phyloP scores from a whole-genome alignment of 768 basidiomycete species.

The Boletus insuetus region DNA sequence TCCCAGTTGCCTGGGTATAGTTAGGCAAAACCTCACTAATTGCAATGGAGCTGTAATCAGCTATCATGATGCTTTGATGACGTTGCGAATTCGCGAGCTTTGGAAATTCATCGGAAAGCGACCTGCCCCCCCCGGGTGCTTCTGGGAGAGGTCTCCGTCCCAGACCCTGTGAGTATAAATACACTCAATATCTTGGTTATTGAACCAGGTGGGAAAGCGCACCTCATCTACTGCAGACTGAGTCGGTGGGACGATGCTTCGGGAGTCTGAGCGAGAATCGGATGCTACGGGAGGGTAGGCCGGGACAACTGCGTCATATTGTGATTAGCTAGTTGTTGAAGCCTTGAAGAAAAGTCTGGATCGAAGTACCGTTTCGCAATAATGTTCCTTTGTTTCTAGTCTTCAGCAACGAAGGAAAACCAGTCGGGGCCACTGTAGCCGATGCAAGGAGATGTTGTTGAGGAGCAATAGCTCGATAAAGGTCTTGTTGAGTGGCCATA shows the following conservation, averaged over 20 bases:
- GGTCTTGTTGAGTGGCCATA: conserved; percentile 9
- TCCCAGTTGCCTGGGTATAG: conserved; percentile 19
- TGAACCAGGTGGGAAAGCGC: neutral
- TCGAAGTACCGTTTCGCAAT: conserved; percentile 2
- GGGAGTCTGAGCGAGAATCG: conserved; percentile 14
- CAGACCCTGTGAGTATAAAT: neutral
- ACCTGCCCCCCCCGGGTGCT: conserved; percentile 14
- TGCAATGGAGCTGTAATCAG: conserved; percentile 13
- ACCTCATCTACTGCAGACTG: conserved; percentile 20
- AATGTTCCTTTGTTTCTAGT: conserved; percentile 12
- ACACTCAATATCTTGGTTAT: neutral
- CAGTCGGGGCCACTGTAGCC: neutral
- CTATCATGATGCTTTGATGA: neutral
- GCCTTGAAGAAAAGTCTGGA: neutral
- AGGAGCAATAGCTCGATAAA: conserved; percentile 9
- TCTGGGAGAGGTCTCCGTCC: conserved; percentile 21
- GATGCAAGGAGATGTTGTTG: conserved; percentile 5
- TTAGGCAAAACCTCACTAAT: conserved; percentile 20
- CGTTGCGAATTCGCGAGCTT: conserved; percentile 8
- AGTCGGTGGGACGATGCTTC: neutral
- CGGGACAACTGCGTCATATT: neutral
- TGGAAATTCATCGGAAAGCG: conserved; percentile 6
- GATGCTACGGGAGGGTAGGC: neutral
- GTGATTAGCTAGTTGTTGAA: conserved; percentile 4
- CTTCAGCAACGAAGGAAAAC: conserved; percentile 21